Evolutionary conservation across 2,329 filamentous ascomycete species (phyloP), one percentile per base, ranked within the genome.

Genomic region (Berkeleyomyces basicola): DNA sequence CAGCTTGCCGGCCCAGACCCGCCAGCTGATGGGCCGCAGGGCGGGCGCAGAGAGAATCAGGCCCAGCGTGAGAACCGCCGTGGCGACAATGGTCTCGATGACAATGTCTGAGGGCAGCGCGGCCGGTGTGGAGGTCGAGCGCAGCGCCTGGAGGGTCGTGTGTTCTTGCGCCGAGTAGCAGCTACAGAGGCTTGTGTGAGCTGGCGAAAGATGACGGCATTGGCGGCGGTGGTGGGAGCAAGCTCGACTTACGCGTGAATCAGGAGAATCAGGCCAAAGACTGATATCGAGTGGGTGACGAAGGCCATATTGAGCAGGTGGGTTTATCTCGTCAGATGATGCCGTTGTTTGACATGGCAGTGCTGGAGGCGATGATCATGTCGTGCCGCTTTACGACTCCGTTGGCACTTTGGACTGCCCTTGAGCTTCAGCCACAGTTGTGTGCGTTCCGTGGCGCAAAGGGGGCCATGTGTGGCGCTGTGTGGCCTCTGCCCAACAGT

Each of bases 91-190:
- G 0, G 91, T 90, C 74, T 99, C 93, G 68, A 95, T 80, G 44
- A 84, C 83, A 69, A 99, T 95, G 70, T 99, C 93, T 66, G 88
- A 75, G 0, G 93, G 92, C 1, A 97, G 79, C 14, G 80, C 76
- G 63, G 74, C 70, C 2, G 75, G 69, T 39, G 76, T 74, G 51
- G 76, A 71, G 61, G 78, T 73, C 42, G 78, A 77, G 61, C 75
- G 74, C 67, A 79, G 78, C 63, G 85, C 81, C 68, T 85, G 82
- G 59, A 95, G 81, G 31, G 84, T 79, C 5, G 89, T 87, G 75
- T 96, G 88, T 76, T 99, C 93, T 74, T 96, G 88, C 57, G 91
- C 90, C 60, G 93, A 99, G 75, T 97, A 99, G 75, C 91, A 95
- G 67, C 93, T 99, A 71, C 71, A 61, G 69, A 65, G 47, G 31